Percentiles rank a stretch among this genome's conserved stretches.
Conservation (phyloP, 23 red algal genomes). For the Gracilariopsis chorda region DNA sequence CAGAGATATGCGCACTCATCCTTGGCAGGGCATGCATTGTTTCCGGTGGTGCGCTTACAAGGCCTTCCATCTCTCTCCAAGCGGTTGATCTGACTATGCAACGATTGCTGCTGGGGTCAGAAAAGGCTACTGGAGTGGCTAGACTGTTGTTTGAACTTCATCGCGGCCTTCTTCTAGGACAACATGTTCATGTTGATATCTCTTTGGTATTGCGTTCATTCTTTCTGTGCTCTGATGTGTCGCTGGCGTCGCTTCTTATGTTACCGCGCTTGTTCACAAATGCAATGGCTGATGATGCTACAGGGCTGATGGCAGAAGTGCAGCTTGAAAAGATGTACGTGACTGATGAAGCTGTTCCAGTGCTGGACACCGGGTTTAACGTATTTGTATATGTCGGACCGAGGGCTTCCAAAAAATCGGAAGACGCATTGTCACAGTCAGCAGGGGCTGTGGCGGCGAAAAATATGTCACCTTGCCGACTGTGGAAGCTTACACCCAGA, state of each 20-base stretch:
- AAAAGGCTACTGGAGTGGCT: slow-evolving; percentile 28
- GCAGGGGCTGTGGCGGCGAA: slow-evolving; percentile 30
- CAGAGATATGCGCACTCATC: slow-evolving; percentile 45
- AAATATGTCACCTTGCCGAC: slow-evolving; percentile 31
- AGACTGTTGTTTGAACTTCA: slow-evolving; percentile 41
- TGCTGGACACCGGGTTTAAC: slow-evolving; percentile 58
- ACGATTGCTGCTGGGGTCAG: slow-evolving; percentile 36
- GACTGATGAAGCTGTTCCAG: slow-evolving; percentile 29
- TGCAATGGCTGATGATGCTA: slow-evolving; percentile 18
- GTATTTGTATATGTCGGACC: slow-evolving; percentile 60
- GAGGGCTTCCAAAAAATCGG: slow-evolving; percentile 5
- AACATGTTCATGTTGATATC: slow-evolving; percentile 1
- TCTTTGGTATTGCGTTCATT: slow-evolving; percentile 44
- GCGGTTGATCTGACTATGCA: slow-evolving; percentile 42
- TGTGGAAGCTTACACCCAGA: slow-evolving; percentile 54
- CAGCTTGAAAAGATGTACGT: slow-evolving; percentile 26
- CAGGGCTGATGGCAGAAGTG: slow-evolving; percentile 46
- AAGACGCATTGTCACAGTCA: slow-evolving; percentile 39
- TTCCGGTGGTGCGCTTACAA: slow-evolving; percentile 19
- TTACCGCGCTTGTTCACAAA: slow-evolving; percentile 62
- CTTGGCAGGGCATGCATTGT: slow-evolving; percentile 58
- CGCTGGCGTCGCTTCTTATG: slow-evolving; percentile 38
- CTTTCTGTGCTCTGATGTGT: slow-evolving; percentile 29
- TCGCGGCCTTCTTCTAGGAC: slow-evolving; percentile 39
- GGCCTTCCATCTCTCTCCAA: slow-evolving; percentile 18